phyloP scores from a whole-genome alignment of 768 basidiomycete genomes.

The Aureoboletus auriporus region DNA sequence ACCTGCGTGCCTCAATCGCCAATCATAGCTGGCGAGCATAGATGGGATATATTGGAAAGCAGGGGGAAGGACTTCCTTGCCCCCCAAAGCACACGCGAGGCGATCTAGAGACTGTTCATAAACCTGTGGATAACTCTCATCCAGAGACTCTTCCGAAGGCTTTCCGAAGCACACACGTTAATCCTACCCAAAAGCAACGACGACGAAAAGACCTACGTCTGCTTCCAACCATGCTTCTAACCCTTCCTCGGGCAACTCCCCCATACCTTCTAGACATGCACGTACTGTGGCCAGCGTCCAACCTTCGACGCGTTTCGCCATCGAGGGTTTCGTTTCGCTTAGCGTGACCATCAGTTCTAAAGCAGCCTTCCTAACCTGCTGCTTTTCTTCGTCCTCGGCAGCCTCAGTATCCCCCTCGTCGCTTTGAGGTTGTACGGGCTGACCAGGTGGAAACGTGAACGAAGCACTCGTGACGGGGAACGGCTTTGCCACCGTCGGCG shows the following conservation, averaged over 20 bases:
- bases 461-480: slow-evolving; percentile 32
- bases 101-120: slow-evolving; percentile 85
- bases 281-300: slow-evolving; percentile 71
- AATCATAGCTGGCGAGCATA: slow-evolving; percentile 79
- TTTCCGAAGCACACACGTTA: slow-evolving; percentile 22
- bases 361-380: slow-evolving; percentile 66
- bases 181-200: neutral
- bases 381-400: slow-evolving; percentile 59
- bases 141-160: slow-evolving; percentile 61
- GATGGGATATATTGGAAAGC: slow-evolving; percentile 82
- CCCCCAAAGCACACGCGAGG: slow-evolving; percentile 76
- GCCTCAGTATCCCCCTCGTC: slow-evolving; percentile 33
- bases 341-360: slow-evolving; percentile 82
- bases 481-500: slow-evolving; percentile 48
- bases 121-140: slow-evolving; percentile 63
- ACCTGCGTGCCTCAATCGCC: slow-evolving; percentile 82
- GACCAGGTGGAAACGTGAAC: slow-evolving; percentile 39
- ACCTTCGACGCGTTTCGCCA: slow-evolving; percentile 64
- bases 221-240: slow-evolving; percentile 64
- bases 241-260: slow-evolving; percentile 63
- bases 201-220: slow-evolving; percentile 53
- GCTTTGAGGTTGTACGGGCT: slow-evolving; percentile 23
- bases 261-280: slow-evolving; percentile 80
- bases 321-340: slow-evolving; percentile 66
- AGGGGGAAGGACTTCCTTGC: slow-evolving; percentile 68